phyloP scores from a whole-genome alignment of 208 protist genomes.

The Lotmaria passim region DNA sequence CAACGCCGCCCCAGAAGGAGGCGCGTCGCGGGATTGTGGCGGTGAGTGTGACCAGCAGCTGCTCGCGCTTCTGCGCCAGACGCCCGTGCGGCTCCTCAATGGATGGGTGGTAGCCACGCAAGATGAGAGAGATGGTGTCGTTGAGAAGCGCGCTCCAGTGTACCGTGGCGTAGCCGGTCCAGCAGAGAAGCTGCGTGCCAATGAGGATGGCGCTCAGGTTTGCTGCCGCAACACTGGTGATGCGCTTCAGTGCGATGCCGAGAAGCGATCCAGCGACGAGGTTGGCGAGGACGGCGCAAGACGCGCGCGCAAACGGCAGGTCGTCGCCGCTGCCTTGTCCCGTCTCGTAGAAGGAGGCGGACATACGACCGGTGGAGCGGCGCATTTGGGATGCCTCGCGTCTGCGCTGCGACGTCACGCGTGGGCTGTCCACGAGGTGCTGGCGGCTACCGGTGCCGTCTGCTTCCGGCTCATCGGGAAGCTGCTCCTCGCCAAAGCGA shows the following conservation, averaged over 20 bases:
- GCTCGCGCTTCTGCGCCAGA: constrained; percentile 26
- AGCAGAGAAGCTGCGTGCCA: constrained; percentile 54
- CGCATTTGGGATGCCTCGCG: constrained; percentile 17
- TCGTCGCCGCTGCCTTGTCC: neutral
- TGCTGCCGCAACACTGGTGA: constrained; percentile 21
- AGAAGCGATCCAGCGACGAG: constrained; percentile 29
- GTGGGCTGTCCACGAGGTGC: constrained; percentile 16
- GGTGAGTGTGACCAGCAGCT: constrained; percentile 39
- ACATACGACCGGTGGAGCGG: neutral
- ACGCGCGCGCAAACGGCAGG: constrained; percentile 25
- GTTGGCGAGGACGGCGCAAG: constrained; percentile 38
- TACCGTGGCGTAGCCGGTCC: constrained; percentile 66
- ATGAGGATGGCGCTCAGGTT: constrained; percentile 38
- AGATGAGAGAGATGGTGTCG: constrained; percentile 35
- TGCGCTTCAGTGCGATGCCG: constrained; percentile 29
- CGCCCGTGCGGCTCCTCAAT: constrained; percentile 2
- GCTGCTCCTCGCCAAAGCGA: constrained; percentile 15
- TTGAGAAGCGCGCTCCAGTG: constrained; percentile 49
- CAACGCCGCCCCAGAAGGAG: constrained; percentile 55
- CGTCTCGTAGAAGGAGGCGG: constrained; percentile 2
- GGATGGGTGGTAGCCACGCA: constrained; percentile 28
- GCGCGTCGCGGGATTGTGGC: constrained; percentile 42
- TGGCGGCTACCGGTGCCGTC: neutral
- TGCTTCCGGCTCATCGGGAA: neutral
- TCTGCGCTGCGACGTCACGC: neutral